Evolutionary conservation across 2,329 filamentous ascomycete species (phyloP), one percentile per base, ranked within the genome.

Genomic region (Fusarium coicis): DNA sequence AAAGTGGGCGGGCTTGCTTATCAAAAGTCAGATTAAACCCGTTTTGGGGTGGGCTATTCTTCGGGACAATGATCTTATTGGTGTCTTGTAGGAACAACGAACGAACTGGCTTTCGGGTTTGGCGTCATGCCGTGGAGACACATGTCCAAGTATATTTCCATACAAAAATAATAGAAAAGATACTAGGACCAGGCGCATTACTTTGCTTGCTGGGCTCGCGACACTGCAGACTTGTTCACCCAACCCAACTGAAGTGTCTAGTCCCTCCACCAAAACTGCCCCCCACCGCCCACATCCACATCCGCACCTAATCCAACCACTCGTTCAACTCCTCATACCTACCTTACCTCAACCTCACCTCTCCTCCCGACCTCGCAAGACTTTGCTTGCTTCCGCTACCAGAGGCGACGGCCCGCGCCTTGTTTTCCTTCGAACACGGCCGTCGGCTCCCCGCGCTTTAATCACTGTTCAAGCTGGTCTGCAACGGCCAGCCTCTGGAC

Each of bases 271-370:
- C 73, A 71, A 75, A 69, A 64, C 64, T 67, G 61, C 64, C 74
- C 72, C 74, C 74, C 72, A 75, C 74, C 74, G 68, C 74, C 70
- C 74, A 76, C 74, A 66, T 74, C 74, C 71, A 72, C 71, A 65
- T 76, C 73, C 68, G 69, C 71, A 50, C 44, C 43, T 52, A 59
- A 59, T 50, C 56, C 56, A 52, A 57, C 55, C 56, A 70, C 70
- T 75, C 65, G 37, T 70, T 63, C 68, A 69, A 74, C 73, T 73
- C 71, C 63, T 72, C 74, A 74, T 72, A 74, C 59, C 64, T 68
- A 74, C 59, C 64, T 73, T 39, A 62, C 56, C 57, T 64, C 53
- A 37, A 65, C 60, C 60, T 63, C 44, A 32, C 55, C 44, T 66
- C 65, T 66, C 52, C 56, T 23, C 68, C 59, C 72, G 72, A 63